These are phyloP conservation scores for Abrus precatorius DNA, from an alignment of 306 rosid species.

Conservation along the genomic window DNA sequence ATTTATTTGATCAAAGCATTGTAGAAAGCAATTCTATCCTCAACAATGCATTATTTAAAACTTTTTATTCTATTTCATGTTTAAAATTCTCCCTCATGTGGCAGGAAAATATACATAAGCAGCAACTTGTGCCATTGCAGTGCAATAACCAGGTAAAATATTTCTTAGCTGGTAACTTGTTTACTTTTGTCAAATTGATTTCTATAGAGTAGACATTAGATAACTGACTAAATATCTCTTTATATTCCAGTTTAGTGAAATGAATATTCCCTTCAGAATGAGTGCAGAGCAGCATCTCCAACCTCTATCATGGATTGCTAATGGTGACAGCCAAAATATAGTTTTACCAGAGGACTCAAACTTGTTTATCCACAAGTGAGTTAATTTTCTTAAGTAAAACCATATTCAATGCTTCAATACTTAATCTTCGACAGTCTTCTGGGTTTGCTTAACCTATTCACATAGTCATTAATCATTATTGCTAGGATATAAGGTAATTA, in stretches of 20 bases:
- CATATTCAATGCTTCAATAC: constrained; percentile 35
- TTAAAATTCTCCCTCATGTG: constrained; percentile 22
- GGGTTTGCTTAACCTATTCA: constrained; percentile 2
- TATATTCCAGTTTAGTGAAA: constrained; percentile 77
- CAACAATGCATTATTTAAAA: background rate
- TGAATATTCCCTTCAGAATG: constrained; percentile 75
- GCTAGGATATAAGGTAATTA: constrained; percentile 15
- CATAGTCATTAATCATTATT: background rate
- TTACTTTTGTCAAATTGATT: background rate
- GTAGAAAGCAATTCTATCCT: constrained; percentile 1
- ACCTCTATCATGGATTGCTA: constrained; percentile 74
- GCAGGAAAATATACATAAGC: constrained; percentile 78
- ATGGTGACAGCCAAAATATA: constrained; percentile 55
- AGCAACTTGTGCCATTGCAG: constrained; percentile 74
- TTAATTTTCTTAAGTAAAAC: constrained; percentile 26
- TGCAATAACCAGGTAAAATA: constrained; percentile 81
- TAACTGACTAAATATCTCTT: constrained; percentile 16
- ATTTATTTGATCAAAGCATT: background rate
- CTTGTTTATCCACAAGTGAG: constrained; percentile 76
- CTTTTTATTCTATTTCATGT: background rate
- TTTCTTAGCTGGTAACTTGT: background rate
- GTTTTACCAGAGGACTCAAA: constrained; percentile 68
- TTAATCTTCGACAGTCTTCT: constrained; percentile 9
- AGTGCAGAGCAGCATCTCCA: constrained; percentile 78
- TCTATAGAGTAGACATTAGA: constrained; percentile 5